Base-by-base conservation (phyloP, 768 basidiomycete genomes). In the Russula brevipes region DNA sequence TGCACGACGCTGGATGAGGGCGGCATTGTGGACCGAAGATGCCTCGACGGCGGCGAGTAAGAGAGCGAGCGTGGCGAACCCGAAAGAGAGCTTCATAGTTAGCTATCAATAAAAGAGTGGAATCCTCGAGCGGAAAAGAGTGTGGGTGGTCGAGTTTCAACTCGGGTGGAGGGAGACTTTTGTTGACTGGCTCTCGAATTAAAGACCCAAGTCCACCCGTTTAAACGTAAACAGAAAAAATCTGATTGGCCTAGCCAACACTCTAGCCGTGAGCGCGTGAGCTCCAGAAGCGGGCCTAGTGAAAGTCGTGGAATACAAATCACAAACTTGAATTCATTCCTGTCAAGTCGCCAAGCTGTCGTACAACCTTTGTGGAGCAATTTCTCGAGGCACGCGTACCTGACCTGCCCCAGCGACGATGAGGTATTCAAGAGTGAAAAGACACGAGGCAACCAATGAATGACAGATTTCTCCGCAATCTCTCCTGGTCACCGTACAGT, bases 71-170 rank as follows among this genome's bases (percentile, higher is more conserved):
- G 54, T 19, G 14, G 39, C 44, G n/a, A 66, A 45, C 14, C 63
- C 41, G 19, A 54, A 3, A 24, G 54, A 45, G 39, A 58, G 6
- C 50, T 65, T 66, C 66, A 66, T 66, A 12, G 19, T 33, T 24
- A 24, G 41, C 11, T 9, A 39, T 12, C 12, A 52, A 30, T 7
- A 36, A 50, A 35, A 46, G 33, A 36, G 45, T 38, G 49, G 47
- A n/a, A 50, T 51, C 44, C 16, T 24, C 30, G 16, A n/a, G n/a
- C 4, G 30, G 24, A 57, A 63, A 52, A 0, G 50, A 52, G 30
- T 31, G 53, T 33, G 49, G 44, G 41, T 47, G 35, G 50, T 35
- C 36, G n/a, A 57, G 24, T 39, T 57, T 41, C 39, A 50, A 24
- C 41, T 54, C 42, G 16, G 33, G 14, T 42, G 47, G n/a, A 36